These are phyloP conservation scores for Aspergillus saccharolyticus DNA, from an alignment of 495 filamentous ascomycete species.

Conservation along the genomic window DNA sequence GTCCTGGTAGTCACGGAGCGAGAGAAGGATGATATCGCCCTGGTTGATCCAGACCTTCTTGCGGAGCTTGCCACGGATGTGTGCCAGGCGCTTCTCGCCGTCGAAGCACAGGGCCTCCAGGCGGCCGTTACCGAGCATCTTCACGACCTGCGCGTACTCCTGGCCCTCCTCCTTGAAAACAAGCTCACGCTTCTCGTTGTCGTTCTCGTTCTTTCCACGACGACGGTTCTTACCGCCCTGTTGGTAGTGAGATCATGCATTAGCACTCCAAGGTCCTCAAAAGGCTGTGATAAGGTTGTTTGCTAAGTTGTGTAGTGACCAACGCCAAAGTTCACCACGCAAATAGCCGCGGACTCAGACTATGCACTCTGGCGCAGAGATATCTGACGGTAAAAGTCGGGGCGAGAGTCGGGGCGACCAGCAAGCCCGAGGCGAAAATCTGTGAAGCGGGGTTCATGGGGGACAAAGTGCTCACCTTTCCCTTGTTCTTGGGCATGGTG, in stretches of 20 bases:
- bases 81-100: slow-evolving; percentile 59
- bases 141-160: slow-evolving; percentile 97
- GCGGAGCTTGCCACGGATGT: slow-evolving; percentile 78
- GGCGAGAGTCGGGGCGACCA: neutral
- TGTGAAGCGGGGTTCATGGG: slow-evolving; percentile 1
- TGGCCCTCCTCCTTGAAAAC: slow-evolving; percentile 99
- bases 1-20: slow-evolving; percentile 96
- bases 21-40: slow-evolving; percentile 96
- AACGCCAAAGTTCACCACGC: neutral
- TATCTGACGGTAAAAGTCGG: neutral
- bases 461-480: slow-evolving; percentile 63
- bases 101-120: slow-evolving; percentile 97
- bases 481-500: slow-evolving; percentile 97
- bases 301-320: neutral
- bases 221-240: slow-evolving; percentile 98
- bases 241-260: slow-evolving; percentile 17
- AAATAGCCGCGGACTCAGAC: neutral
- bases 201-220: slow-evolving; percentile 99
- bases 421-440: slow-evolving; percentile 1
- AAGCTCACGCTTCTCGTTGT: slow-evolving; percentile 98
- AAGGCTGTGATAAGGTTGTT: neutral
- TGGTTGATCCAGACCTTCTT: slow-evolving; percentile 99
- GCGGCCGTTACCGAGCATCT: slow-evolving; percentile 98
- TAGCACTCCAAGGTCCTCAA: slow-evolving; percentile 14
- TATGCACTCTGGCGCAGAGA: neutral